phyloP scores from a whole-genome alignment of 345 rosid species.

The Aquilaria sinensis region DNA sequence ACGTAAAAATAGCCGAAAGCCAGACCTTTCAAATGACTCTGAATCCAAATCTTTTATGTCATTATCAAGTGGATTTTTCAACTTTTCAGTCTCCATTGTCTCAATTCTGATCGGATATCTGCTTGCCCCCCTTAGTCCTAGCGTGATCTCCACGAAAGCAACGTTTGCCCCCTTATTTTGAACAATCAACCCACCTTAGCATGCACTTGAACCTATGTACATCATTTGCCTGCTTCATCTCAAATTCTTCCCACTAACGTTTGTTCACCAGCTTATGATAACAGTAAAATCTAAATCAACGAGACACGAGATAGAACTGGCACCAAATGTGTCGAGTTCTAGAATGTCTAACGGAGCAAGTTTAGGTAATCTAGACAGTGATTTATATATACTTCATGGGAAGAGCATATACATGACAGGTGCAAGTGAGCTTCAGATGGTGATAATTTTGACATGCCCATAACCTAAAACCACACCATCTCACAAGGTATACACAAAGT shows the following conservation, averaged over 20 bases:
- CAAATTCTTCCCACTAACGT: neutral
- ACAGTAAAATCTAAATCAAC: neutral
- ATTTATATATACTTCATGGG: neutral
- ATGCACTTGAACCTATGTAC: neutral
- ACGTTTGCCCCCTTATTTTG: slow-evolving; percentile 17
- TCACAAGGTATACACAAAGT: slow-evolving; percentile 20
- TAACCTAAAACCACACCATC: slow-evolving; percentile 13
- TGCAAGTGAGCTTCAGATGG: slow-evolving; percentile 9
- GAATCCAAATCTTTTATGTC: slow-evolving; percentile 21
- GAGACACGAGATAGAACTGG: slow-evolving; percentile 2
- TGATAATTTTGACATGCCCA: slow-evolving; percentile 10
- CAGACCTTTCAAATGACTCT: neutral
- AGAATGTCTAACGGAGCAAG: neutral
- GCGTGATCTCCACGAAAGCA: slow-evolving; percentile 21
- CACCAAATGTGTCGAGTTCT: neutral
- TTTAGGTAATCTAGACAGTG: neutral
- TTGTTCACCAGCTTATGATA: neutral
- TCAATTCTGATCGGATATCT: neutral
- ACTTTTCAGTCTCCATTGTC: neutral
- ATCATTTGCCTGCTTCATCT: neutral
- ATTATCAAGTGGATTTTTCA: slow-evolving; percentile 16
- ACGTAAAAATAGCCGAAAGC: neutral
- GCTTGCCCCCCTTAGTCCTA: slow-evolving; percentile 5
- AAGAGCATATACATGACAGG: slow-evolving; percentile 5
- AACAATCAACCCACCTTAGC: slow-evolving; percentile 11